phyloP scores from a whole-genome alignment of 495 filamentous ascomycete species.

The Haplographium delicatum region DNA sequence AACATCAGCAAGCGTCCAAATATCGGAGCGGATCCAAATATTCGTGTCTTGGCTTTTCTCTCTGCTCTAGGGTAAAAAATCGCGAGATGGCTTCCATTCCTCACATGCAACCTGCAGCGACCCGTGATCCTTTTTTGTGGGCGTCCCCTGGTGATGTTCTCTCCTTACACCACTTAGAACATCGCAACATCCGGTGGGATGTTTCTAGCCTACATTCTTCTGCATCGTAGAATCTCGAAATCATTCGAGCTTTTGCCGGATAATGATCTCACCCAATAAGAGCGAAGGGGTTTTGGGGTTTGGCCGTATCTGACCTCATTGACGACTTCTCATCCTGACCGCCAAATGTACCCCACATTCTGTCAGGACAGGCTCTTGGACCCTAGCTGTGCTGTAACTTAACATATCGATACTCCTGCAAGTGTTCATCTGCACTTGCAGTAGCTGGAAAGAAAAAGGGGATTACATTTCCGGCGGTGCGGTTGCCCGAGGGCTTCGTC shows the following conservation, averaged over 20 bases:
- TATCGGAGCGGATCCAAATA: no score
- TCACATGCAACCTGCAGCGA: not conserved
- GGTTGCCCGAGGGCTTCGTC: slow-evolving; percentile 3
- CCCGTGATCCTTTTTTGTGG: not conserved
- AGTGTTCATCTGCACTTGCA: not conserved
- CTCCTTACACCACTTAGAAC: not conserved
- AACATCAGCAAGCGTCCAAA: no score
- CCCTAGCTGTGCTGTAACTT: slow-evolving; percentile 2
- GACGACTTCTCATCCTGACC: slow-evolving; percentile 11
- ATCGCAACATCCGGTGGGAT: not conserved
- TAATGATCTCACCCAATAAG: slow-evolving; percentile 13
- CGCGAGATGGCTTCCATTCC: no score
- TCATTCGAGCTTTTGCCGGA: slow-evolving; percentile 13
- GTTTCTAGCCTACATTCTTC: not conserved
- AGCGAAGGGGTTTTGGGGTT: no score
- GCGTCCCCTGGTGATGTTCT: no score
- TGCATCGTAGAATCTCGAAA: not conserved
- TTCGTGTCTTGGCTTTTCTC: no score
- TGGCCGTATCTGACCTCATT: no score
- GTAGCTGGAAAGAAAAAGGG: not conserved
- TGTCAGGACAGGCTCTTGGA: not conserved
- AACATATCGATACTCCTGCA: slow-evolving; percentile 12
- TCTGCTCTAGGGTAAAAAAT: no score
- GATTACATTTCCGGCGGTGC: slow-evolving; percentile 7
- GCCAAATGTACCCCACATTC: slow-evolving; percentile 25